These are phyloP conservation scores for Pilobolus umbonatus DNA, from an alignment of 192 early-diverging fungal species.

Conservation along the genomic window DNA sequence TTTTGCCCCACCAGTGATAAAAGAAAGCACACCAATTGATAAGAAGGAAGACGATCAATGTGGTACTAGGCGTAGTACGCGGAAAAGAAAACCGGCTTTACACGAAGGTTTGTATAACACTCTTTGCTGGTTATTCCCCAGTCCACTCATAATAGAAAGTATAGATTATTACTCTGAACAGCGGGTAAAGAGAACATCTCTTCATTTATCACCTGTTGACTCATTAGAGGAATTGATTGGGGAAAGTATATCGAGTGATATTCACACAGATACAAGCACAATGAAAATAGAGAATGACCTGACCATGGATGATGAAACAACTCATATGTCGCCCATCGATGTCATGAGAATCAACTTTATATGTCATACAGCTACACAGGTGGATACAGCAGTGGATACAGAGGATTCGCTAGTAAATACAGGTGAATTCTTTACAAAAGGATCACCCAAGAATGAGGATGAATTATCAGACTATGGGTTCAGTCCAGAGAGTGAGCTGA, in stretches of 20 bases:
- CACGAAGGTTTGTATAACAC: conserved; percentile 13
- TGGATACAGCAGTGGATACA: neutral
- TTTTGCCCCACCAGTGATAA: conserved; percentile 12
- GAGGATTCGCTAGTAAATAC: too few relatives aligned
- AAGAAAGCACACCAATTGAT: conserved; percentile 10
- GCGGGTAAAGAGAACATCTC: conserved; percentile 5
- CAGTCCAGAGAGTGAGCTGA: too few relatives aligned
- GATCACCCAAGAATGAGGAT: too few relatives aligned
- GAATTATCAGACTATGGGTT: too few relatives aligned
- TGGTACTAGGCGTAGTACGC: conserved; percentile 15
- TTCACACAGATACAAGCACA: neutral
- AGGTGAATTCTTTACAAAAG: too few relatives aligned
- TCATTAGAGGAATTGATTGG: conserved; percentile 12
- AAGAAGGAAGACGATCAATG: neutral
- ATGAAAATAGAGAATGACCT: neutral
- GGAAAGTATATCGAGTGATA: neutral
- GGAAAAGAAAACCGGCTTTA: conserved; percentile 15
- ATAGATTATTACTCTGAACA: conserved; percentile 2
- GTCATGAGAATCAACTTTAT: conserved; percentile 17
- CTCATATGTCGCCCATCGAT: conserved; percentile 4
- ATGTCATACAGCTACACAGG: neutral
- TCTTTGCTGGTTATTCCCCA: too few relatives aligned
- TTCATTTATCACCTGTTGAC: neutral
- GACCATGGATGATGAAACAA: neutral
- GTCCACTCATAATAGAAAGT: too few relatives aligned